Conservation (phyloP, 306 rosid genomes). For the Coriaria nepalensis region DNA sequence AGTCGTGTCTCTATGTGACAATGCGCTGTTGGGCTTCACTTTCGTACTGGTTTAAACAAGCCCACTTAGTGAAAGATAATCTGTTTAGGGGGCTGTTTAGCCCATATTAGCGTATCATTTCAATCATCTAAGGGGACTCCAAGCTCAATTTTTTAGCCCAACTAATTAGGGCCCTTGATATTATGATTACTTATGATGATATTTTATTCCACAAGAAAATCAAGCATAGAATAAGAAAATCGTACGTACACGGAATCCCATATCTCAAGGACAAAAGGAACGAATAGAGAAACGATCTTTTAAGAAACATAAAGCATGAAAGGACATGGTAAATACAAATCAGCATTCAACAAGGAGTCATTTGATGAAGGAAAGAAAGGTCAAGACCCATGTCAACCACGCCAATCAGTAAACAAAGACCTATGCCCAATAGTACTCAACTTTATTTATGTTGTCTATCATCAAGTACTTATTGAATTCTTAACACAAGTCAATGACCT, state of each 20-base stretch:
- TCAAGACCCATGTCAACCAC: conserved; percentile 94
- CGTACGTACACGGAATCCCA: background rate
- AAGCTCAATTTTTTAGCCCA: too few relatives aligned
- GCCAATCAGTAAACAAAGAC: conserved; percentile 42
- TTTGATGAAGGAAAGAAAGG: conserved; percentile 30
- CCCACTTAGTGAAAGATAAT: too few relatives aligned
- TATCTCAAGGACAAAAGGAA: conserved; percentile 9
- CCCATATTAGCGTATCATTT: too few relatives aligned
- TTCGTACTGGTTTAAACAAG: too few relatives aligned
- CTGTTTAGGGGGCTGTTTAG: too few relatives aligned
- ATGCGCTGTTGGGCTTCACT: too few relatives aligned
- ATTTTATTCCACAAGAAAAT: background rate
- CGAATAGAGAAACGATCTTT: conserved; percentile 8
- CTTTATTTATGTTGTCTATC: conserved; percentile 27
- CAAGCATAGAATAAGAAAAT: background rate
- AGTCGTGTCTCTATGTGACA: too few relatives aligned
- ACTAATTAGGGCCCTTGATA: too few relatives aligned
- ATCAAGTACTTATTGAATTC: conserved; percentile 35
- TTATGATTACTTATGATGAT: too few relatives aligned
- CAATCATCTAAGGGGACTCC: too few relatives aligned
- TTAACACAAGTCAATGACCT: conserved; percentile 46
- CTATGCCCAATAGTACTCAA: conserved; percentile 48
- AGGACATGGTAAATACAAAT: conserved; percentile 30
- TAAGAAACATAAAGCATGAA: conserved; percentile 16
- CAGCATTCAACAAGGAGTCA: conserved; percentile 27